A percentile compares a stretch with the other conserved stretches of the same genome.
Conservation (phyloP, 257 asterid genomes). For the Solanum rostratum region DNA sequence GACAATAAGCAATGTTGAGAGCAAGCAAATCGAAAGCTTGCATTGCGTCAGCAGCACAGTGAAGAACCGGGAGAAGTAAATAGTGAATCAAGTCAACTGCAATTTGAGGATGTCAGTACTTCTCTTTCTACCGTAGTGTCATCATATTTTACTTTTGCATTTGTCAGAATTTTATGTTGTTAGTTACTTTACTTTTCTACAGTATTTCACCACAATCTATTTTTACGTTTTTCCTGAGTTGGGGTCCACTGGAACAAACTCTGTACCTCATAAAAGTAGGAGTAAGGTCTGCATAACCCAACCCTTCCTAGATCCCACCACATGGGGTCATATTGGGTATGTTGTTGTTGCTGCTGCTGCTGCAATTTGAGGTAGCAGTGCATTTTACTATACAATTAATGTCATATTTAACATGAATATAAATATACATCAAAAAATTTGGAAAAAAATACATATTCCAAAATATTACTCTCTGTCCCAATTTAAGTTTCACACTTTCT, state of each 20-base stretch:
- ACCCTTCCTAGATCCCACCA: background rate
- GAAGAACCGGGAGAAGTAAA: background rate
- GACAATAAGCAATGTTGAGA: background rate
- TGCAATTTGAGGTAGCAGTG: background rate
- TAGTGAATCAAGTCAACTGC: background rate
- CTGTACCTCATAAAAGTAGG: background rate
- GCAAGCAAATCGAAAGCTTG: background rate
- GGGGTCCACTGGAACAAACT: background rate
- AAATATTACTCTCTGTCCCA: background rate
- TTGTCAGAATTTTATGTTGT: too few relatives aligned
- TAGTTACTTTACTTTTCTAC: too few relatives aligned
- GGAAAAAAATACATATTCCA: background rate
- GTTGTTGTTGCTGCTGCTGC: too few relatives aligned
- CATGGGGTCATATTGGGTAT: background rate
- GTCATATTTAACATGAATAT: background rate
- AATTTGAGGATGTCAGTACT: background rate
- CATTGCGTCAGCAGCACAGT: background rate
- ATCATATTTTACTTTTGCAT: too few relatives aligned
- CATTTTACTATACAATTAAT: background rate
- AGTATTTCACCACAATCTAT: background rate
- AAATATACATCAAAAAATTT: background rate
- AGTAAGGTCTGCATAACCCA: background rate
- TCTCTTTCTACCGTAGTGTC: background rate
- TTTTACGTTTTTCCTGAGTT: background rate
- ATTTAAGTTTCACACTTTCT: background rate